Evolutionary conservation across 2,329 filamentous ascomycete genomes (phyloP), one percentile per base, ranked within the genome.

Genomic region (Arthrobotrys musiformis): DNA sequence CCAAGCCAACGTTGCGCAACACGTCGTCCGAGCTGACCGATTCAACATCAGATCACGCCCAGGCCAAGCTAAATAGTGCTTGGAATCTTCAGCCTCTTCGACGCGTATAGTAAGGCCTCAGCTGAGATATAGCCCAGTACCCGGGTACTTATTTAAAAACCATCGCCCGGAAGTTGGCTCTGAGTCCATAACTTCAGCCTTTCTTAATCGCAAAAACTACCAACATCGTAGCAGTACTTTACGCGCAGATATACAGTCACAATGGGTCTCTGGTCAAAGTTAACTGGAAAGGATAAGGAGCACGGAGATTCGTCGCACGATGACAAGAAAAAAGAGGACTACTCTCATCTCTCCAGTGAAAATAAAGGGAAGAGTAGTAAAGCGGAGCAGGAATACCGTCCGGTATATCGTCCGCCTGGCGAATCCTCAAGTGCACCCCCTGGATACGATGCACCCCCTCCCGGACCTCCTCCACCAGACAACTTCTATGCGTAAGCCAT

Each of bases 181-280:
- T 7, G 4, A 6, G 54, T 50, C 33, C 2, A 8, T 66, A 44
- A 8, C 37, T 67, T 46, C 24, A 33, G 42, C 17, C 37, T 22
- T 44, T 28, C 22, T 50, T 17, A 11, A 44, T 52, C 17, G n/a
- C 24, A n/a, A 24, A n/a, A 56, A 37, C 4, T 24, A 2, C 11
- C 28, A 56, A n/a, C 28, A 35, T 17, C 40, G n/a, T 42, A 42
- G n/a, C n/a, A n/a, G n/a, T n/a, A n/a, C n/a, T n/a, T n/a, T n/a
- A 42, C 15, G 15, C 40, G 30, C 17, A 48, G 30, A 1, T 4
- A 13, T 33, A n/a, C 15, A 30, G 35, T 62, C 54, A 13, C 54
- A 56, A 77, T 77, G 73, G 73, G 73, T 54, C 66, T 77, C 26
- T 77, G 69, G 30, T 77, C 73, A 6, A 77, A 77, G 61, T 60